Base-by-base conservation (phyloP, 2,329 filamentous ascomycete genomes). In the Botrytis hyacinthi region DNA sequence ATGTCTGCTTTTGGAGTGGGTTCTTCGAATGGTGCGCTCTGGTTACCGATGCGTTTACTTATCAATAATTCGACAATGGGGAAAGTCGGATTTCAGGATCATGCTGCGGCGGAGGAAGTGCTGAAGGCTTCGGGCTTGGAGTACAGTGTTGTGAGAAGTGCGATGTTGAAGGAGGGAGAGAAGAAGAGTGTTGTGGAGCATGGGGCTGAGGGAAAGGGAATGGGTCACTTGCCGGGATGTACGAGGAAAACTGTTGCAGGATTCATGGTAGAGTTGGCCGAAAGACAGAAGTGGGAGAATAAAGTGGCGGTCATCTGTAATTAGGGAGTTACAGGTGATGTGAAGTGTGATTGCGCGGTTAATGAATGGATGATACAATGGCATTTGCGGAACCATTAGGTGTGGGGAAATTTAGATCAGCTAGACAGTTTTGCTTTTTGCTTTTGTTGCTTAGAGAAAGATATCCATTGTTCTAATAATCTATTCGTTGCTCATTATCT, bases 1-100 rank as follows among this genome's bases (percentile, higher is more conserved):
- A 83, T 89, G 79, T 86, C 84, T 20, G 84, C 85, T 1, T 84
- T 86, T 74, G 87, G 87, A 18, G 83, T 84, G 1, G 86, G 84
- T 0, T 79, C 82, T 44, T 87, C 86, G 7, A 85, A 81, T 78
- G 40, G 73, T 0, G 83, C 84, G 68, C 77, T 87, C 73, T 79
- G 83, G 61, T 83, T 81, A 48, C 79, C 84, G 1, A 77, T 88
- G 75, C 82, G 83, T 26, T 72, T 83, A 48, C 74, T 87, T n/a
- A 84, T 89, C 76, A 81, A 78, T 46, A 79, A 85, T 60, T 84
- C 82, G 51, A 84, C 85, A 74, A 87, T 71, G 29, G 80, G 76
- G 46, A 80, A 76, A 32, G 80, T 83, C 44, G 84, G 84, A 65
- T 83, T 84, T 42, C 79, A 83, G 1, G 87, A 88, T 72, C 87